phyloP scores from a whole-genome alignment of 805 yeast genomes.

The Ogataea nonfermentans region DNA sequence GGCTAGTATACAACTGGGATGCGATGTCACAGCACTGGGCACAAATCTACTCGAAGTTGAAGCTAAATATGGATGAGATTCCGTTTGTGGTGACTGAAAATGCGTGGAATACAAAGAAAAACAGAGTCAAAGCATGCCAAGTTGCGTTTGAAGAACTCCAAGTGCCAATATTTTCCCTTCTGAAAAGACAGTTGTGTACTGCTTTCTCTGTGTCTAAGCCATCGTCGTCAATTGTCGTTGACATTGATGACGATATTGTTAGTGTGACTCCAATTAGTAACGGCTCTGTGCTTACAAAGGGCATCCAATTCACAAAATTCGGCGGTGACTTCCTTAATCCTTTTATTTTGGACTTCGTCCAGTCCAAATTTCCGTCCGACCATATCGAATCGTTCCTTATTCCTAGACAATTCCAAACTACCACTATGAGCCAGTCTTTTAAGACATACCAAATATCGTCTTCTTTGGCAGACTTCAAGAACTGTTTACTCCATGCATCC shows the following conservation, averaged over 20 bases:
- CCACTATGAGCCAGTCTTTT: slow-evolving; percentile 37
- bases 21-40: slow-evolving; percentile 66
- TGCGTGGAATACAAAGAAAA: slow-evolving; percentile 64
- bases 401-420: slow-evolving; percentile 32
- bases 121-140: slow-evolving; percentile 57
- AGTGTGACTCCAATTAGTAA: slow-evolving; percentile 76
- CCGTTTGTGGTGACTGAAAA: slow-evolving; percentile 62
- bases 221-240: slow-evolving; percentile 75
- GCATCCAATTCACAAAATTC: slow-evolving; percentile 62
- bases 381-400: slow-evolving; percentile 31
- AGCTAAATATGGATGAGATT: slow-evolving; percentile 52
- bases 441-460: slow-evolving; percentile 38
- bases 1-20: slow-evolving; percentile 71
- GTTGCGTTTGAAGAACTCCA: slow-evolving; percentile 71
- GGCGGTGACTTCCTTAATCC: slow-evolving; percentile 84
- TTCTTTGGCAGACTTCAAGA: slow-evolving; percentile 50
- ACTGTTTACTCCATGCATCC: slow-evolving; percentile 29
- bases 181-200: slow-evolving; percentile 74
- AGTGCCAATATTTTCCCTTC: slow-evolving; percentile 74
- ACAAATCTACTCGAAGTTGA: slow-evolving; percentile 54
- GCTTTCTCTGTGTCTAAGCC: slow-evolving; percentile 72
- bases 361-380: slow-evolving; percentile 34
- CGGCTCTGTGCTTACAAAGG: slow-evolving; percentile 67
- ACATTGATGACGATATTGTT: slow-evolving; percentile 68
- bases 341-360: slow-evolving; percentile 52